A percentile compares a stretch with the other conserved stretches of the same genome.
These are phyloP conservation scores for Actinomortierella wolfii DNA, from an alignment of 371 early-diverging fungal genomes.

Conservation along the genomic window DNA sequence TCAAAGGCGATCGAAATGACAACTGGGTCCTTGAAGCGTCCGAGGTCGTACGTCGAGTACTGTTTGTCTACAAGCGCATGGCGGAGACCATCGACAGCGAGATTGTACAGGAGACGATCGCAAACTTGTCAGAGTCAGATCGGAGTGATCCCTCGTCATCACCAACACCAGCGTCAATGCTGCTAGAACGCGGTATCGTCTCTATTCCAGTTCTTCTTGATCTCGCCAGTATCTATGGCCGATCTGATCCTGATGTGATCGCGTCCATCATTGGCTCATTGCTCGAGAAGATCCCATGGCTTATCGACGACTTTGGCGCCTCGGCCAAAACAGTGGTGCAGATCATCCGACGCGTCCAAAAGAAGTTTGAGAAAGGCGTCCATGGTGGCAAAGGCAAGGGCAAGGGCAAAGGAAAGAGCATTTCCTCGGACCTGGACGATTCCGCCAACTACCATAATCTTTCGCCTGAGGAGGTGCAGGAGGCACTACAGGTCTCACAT, in stretches of 20 bases:
- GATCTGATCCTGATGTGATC: constrained; percentile 45
- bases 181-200: constrained; percentile 34
- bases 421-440: constrained; percentile 7
- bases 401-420: constrained; percentile 34
- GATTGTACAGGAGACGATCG: constrained; percentile 5
- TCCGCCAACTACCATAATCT: not conserved
- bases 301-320: constrained; percentile 31
- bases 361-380: constrained; percentile 33
- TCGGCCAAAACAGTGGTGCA: constrained; percentile 43
- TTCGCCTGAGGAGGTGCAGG: constrained; percentile 23
- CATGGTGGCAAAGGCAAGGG: constrained; percentile 30
- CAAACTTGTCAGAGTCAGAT: too few relatives aligned
- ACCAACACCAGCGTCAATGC: constrained; percentile 21
- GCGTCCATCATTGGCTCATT: constrained; percentile 43
- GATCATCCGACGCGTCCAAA: constrained; percentile 43
- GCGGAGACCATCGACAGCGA: constrained; percentile 28
- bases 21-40: constrained; percentile 36
- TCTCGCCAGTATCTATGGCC: constrained; percentile 50
- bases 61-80: constrained; percentile 23
- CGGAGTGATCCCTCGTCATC: constrained; percentile 4
- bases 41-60: constrained; percentile 36
- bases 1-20: constrained; percentile 24
- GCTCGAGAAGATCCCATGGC: constrained; percentile 20
- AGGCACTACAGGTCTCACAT: constrained; percentile 24
- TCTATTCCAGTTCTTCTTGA: constrained; percentile 48